Conservation (phyloP, 2,329 filamentous ascomycete genomes). For the Aphanocladium album region DNA sequence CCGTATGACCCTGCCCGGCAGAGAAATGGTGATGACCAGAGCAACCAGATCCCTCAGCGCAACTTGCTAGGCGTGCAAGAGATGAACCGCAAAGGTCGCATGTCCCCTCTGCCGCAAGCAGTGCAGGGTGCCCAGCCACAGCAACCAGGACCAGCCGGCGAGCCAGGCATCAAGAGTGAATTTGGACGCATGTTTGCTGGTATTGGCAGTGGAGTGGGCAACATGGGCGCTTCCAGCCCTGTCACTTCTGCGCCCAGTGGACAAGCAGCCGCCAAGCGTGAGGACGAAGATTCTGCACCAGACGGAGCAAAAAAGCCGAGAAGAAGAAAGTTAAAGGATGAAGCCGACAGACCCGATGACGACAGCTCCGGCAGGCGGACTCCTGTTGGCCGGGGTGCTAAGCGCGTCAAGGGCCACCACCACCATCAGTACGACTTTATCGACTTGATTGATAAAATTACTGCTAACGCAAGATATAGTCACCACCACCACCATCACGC, state of each 20-base stretch:
- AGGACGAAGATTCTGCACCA: slow-evolving; percentile 46
- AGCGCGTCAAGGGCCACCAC: slow-evolving; percentile 66
- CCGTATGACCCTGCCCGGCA: slow-evolving; percentile 35
- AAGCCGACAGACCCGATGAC: slow-evolving; percentile 63
- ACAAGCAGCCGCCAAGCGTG: slow-evolving; percentile 49
- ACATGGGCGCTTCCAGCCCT: slow-evolving; percentile 48
- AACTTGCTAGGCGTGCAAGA: slow-evolving; percentile 75
- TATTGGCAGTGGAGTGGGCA: slow-evolving; percentile 60
- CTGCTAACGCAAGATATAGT: slow-evolving; percentile 23
- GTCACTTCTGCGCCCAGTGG: slow-evolving; percentile 34
- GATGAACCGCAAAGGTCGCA: slow-evolving; percentile 73
- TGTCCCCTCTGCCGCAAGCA: slow-evolving; percentile 86
- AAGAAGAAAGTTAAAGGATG: slow-evolving; percentile 71
- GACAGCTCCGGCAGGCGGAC: slow-evolving; percentile 58
- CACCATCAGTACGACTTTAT: slow-evolving; percentile 57
- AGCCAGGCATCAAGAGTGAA: slow-evolving; percentile 89
- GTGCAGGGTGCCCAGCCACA: slow-evolving; percentile 88
- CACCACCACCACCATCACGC: slow-evolving; percentile 54
- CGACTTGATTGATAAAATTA: not conserved
- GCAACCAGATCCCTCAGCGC: slow-evolving; percentile 53
- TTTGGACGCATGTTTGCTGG: slow-evolving; percentile 93
- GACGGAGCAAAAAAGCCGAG: slow-evolving; percentile 49
- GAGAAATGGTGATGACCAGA: slow-evolving; percentile 44
- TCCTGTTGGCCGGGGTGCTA: slow-evolving; percentile 50
- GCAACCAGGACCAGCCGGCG: slow-evolving; percentile 69